Base-by-base conservation (phyloP, 306 rosid species). In the Gleditsia sinensis region DNA sequence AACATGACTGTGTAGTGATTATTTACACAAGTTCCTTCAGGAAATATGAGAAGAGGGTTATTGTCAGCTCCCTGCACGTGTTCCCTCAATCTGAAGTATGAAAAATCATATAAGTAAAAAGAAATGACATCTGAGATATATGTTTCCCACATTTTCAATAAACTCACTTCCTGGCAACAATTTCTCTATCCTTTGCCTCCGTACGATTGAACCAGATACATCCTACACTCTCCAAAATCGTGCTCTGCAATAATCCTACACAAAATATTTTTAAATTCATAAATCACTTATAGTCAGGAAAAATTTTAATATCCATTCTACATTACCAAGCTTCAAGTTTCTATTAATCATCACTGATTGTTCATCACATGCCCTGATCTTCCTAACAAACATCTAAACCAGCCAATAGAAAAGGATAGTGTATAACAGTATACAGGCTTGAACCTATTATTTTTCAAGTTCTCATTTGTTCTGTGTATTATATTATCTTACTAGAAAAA, bases 1-100 rank as follows among this genome's bases (percentile, higher is more conserved):
- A 92, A 92, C 97, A 92, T 92, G 45, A 92, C 97, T 5, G 96
- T 84, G 77, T 91, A 91, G 76, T 91, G 93, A 73, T 89, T 91
- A 82, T 89, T 91, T 71, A 91, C 97, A 83, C 97, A 91, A 46
- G 96, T 92, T 86, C 97, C 96, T 78, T 92, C 93, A 6, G 97
- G 97, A 78, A 92, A 92, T 83, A 89, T 89, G 43, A 89, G 97
- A 75, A 91, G 97, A 69, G 97, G 97, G 48, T 89, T 91, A 75
- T 83, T 90, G 81, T 87, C 92, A 69, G 90, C 82, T 61, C 86
- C 95, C 79, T 57, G 84, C 32, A 87, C 88, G 57, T 91, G 97
- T 1, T 89, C 91, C 80, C 92, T 86, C 75, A 91, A 82, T 81
- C 97, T 91, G 91, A 75, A 81, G 68, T 32, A 59, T 68, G 73